Evolutionary conservation across 805 yeast genomes (phyloP), one percentile per base, ranked within the genome.

Genomic region (Yarrowia sp.): DNA sequence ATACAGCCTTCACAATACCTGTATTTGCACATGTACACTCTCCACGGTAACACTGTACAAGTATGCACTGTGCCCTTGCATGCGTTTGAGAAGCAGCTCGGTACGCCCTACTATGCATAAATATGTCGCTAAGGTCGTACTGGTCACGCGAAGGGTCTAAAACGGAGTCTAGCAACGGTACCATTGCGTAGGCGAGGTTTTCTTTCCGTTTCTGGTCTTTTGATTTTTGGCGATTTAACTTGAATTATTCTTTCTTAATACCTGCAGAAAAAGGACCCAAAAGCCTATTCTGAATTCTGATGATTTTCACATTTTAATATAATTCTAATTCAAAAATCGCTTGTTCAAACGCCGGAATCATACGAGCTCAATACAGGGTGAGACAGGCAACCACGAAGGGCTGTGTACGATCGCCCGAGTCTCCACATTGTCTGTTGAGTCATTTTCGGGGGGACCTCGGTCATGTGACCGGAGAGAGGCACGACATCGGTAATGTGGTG

Each of bases 321-420:
- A 36, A 36, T 36, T 36, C 38, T 36, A 36, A 36, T 12, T 36
- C 38, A 9, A 36, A 10, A 9, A 10, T 36, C 38, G 38, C 38
- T 24, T 24, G 30, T 24, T 44, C 49, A 44, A 44, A 44, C 33
- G 30, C 49, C 49, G 49, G 20, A 13, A 43, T 40, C 46, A 43
- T 43, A 43, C 46, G 46, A 43, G 44, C 44, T 10, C 46, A 42
- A 42, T 20, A 42, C 46, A 17, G 24, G 2, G 46, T 42, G 46
- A 42, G 20, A 17, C 24, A 42, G 30, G 30, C 30, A 24, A 24
- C 30, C 30, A 24, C 46, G 46, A 42, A 42, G 46, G 46, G 46
- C 46, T 17, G 46, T 42, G 46, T 40, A 3, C 9, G 49, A 44
- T 19, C 30, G 15, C 6, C 49, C 7, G 4, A 6, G 30, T 40